Conservation (phyloP, 306 rosid species). For the Benincasa hispida region DNA sequence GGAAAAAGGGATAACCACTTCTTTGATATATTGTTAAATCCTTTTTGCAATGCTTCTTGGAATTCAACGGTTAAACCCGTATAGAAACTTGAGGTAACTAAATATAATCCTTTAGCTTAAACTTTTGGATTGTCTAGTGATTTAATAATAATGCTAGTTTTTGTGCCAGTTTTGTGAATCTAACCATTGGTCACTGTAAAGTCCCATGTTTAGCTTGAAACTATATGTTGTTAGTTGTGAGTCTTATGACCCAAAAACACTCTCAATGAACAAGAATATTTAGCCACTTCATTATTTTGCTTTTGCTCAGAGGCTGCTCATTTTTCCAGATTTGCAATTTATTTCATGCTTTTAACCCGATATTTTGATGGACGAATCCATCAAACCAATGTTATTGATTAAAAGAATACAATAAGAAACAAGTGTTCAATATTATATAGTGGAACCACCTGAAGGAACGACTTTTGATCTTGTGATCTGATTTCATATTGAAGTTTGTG, state of each 20-base stretch:
- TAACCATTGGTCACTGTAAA: neutral
- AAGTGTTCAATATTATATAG: too few relatives aligned
- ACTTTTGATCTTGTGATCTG: too few relatives aligned
- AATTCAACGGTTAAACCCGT: neutral
- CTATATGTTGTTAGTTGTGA: neutral
- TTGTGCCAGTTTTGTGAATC: too few relatives aligned
- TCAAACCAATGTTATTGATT: too few relatives aligned
- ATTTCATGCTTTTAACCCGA: neutral
- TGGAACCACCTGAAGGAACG: too few relatives aligned
- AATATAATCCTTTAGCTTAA: too few relatives aligned
- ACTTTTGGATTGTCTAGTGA: too few relatives aligned
- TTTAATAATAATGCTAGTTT: too few relatives aligned
- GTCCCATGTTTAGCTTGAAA: neutral
- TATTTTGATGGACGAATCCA: too few relatives aligned
- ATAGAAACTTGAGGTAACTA: too few relatives aligned
- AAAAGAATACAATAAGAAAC: too few relatives aligned
- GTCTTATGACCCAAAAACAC: neutral
- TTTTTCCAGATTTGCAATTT: neutral
- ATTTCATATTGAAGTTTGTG: neutral
- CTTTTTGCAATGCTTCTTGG: neutral
- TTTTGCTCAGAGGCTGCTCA: neutral
- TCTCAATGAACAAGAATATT: neutral
- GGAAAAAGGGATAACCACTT: neutral
- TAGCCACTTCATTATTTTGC: neutral
- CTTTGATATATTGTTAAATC: neutral